Evolutionary conservation across 2,329 filamentous ascomycete species (phyloP).

Genomic region (Myriosclerotinia scirpicola): DNA sequence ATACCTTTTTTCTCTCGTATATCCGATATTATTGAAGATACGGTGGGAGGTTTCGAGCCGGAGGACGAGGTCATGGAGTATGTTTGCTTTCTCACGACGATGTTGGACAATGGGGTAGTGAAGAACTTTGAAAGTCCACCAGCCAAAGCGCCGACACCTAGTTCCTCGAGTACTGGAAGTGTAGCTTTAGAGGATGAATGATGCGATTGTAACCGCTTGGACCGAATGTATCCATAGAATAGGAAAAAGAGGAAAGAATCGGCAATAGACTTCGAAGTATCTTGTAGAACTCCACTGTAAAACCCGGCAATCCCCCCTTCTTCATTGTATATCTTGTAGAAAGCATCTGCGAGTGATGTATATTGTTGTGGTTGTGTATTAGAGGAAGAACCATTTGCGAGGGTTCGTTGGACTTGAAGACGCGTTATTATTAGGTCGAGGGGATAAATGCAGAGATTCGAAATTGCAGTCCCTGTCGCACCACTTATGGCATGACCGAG

Average conservation of each 20-base stretch:
- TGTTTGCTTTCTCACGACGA: constrained; percentile 80
- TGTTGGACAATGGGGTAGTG: constrained; percentile 78
- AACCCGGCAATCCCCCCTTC: constrained; percentile 70
- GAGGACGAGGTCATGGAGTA: constrained; percentile 52
- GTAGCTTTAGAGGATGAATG: constrained; percentile 40
- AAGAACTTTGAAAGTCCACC: constrained; percentile 73
- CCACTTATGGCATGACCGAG: constrained; percentile 81
- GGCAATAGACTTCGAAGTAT: constrained; percentile 65
- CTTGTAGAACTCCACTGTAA: constrained; percentile 64
- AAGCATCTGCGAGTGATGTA: constrained; percentile 65
- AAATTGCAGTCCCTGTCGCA: constrained; percentile 73
- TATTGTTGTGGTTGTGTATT: constrained; percentile 52
- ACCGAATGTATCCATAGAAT: constrained; percentile 62
- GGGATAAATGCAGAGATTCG: constrained; percentile 77
- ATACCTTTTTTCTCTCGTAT: constrained; percentile 71
- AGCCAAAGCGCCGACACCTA: constrained; percentile 70
- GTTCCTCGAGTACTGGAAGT: constrained; percentile 67
- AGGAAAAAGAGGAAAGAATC: constrained; percentile 88
- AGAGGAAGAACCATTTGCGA: constrained; percentile 46
- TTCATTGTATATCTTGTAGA: constrained; percentile 65
- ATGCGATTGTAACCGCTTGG: constrained; percentile 44
- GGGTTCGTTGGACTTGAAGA: constrained; percentile 72
- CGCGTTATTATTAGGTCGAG: constrained; percentile 79
- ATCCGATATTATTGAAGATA: constrained; percentile 58
- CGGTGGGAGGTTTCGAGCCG: constrained; percentile 36